phyloP scores from a whole-genome alignment of 1,284 basidiomycete species.

The Puccinia horiana region DNA sequence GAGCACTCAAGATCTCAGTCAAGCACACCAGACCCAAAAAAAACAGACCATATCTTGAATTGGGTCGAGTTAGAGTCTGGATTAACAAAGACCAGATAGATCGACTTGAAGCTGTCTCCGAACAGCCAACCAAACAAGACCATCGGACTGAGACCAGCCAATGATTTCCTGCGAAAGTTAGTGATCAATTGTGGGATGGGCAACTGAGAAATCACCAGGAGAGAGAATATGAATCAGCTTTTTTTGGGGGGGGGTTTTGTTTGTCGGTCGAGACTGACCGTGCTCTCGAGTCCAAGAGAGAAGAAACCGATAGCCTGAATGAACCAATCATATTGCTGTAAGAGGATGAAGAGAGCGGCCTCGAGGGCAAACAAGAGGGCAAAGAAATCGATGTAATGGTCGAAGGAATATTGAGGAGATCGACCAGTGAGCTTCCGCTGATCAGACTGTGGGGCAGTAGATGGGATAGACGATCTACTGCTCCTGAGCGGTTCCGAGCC shows the following conservation, averaged over 20 bases:
- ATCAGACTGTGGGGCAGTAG: neutral
- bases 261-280: constrained; percentile 51
- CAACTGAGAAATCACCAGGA: constrained; percentile 52
- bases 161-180: constrained; percentile 61
- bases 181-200: constrained; percentile 63
- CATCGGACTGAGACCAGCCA: constrained; percentile 62
- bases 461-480: neutral
- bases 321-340: constrained; percentile 54
- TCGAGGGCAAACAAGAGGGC: constrained; percentile 60
- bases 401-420: constrained; percentile 26
- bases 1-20: neutral
- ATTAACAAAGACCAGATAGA: constrained; percentile 60
- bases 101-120: constrained; percentile 61
- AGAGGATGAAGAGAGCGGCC: constrained; percentile 55
- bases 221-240: neutral
- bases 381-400: constrained; percentile 62
- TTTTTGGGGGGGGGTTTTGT: neutral
- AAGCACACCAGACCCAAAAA: no score
- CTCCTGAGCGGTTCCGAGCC: neutral
- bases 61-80: constrained; percentile 60
- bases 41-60: constrained; percentile 60
- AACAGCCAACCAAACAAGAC: constrained; percentile 62
- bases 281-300: constrained; percentile 63
- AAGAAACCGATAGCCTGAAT: constrained; percentile 61
- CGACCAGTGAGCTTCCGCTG: no score